Evolutionary conservation across 129 eudicot genomes (phyloP), one percentile per base, ranked within the genome.

Genomic region (Lonicera japonica): DNA sequence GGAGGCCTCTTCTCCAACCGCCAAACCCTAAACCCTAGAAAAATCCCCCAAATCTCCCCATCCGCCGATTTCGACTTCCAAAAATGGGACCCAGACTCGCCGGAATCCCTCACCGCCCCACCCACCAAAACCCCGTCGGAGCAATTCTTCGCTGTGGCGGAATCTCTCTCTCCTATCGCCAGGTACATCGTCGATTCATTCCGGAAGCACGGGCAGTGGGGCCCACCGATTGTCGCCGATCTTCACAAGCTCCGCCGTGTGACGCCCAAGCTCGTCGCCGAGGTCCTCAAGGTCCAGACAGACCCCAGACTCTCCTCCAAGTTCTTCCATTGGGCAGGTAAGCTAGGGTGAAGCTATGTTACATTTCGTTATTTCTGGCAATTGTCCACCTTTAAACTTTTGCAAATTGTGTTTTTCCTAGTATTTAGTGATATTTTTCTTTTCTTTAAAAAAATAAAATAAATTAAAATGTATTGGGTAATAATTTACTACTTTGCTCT

Each of bases 301-400:
- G 96, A 91, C 70, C 90, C 96, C 3, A 62, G 72, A 25, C 63
- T 87, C 13, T 69, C 88, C 14, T 76, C 96, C 41, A 91, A 82
- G 81, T 91, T 91, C 77, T 91, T 91, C 61, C 88, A 91, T 65
- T 91, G 98, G 98, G 98, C 98, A 52, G 91, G 91, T 80, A 70
- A 16, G 56, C n/a, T n/a, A n/a, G n/a, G n/a, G n/a, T n/a, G n/a
- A n/a, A n/a, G n/a, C n/a, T n/a, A n/a, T n/a, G n/a, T n/a, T n/a
- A n/a, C n/a, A n/a, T n/a, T n/a, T n/a, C n/a, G n/a, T n/a, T n/a
- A n/a, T n/a, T n/a, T n/a, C n/a, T n/a, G n/a, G n/a, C n/a, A n/a
- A n/a, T n/a, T n/a, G n/a, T n/a, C n/a, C n/a, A n/a, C n/a, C n/a
- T n/a, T n/a, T n/a, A n/a, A 18, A 59, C 29, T 15, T 13, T 23